Conservation (phyloP, 768 basidiomycete genomes). For the Serpula lacrymans region DNA sequence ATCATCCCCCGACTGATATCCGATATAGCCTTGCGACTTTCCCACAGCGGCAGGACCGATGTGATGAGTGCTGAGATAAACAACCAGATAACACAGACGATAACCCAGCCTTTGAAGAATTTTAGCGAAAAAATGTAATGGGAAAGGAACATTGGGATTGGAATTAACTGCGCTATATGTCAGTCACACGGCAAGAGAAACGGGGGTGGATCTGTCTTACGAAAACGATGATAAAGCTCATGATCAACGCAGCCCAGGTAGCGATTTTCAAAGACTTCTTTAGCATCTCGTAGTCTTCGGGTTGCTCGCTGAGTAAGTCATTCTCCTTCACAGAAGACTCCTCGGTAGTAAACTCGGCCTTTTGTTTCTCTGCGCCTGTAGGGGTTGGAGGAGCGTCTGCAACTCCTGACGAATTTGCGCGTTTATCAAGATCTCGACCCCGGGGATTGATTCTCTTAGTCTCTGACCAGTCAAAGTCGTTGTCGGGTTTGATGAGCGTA, state of each 20-base stretch:
- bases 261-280: slow-evolving; percentile 12
- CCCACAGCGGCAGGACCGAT: slow-evolving; percentile 14
- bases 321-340: slow-evolving; percentile 5
- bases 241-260: slow-evolving; percentile 9
- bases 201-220: slow-evolving; percentile 5
- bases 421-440: slow-evolving; percentile 10
- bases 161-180: slow-evolving; percentile 9
- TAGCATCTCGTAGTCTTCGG: slow-evolving; percentile 7
- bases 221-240: slow-evolving; percentile 14
- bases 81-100: slow-evolving; percentile 13
- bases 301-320: not conserved
- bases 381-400: slow-evolving; percentile 5
- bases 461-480: slow-evolving; percentile 15
- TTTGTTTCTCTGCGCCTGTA: slow-evolving; percentile 9
- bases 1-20: slow-evolving; percentile 8
- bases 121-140: slow-evolving; percentile 13
- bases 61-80: slow-evolving; percentile 14
- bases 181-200: not conserved
- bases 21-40: slow-evolving; percentile 12
- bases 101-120: slow-evolving; percentile 16
- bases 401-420: not conserved
- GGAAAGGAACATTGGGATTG: slow-evolving; percentile 15
- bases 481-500: slow-evolving; percentile 17
- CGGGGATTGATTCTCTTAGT: slow-evolving; percentile 14
- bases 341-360: slow-evolving; percentile 6